Percentiles rank a stretch among this genome's conserved stretches.
Evolutionary conservation across 495 filamentous ascomycete genomes (phyloP).

Genomic region (Aspergillus asperescens): DNA sequence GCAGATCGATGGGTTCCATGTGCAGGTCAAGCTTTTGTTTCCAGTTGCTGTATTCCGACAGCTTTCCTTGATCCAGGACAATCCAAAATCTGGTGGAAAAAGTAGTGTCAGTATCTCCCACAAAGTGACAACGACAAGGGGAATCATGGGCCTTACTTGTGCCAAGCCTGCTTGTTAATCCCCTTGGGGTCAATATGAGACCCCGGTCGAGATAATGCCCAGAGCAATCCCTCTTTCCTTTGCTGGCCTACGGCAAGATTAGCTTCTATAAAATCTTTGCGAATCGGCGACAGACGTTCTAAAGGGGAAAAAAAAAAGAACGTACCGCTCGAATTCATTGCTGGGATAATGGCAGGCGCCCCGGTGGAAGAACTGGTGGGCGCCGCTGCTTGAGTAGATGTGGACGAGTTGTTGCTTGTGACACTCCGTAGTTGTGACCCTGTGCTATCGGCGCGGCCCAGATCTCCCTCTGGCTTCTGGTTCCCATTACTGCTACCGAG

Average conservation of each 20-base stretch:
- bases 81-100: conserved; percentile 78
- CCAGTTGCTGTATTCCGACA: conserved; percentile 99
- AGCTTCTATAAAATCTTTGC: conserved; percentile 3
- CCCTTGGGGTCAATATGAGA: conserved; percentile 93
- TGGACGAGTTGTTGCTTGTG: conserved; percentile 43
- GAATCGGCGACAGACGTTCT: neutral
- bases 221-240: conserved; percentile 87
- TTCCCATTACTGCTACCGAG: conserved; percentile 33
- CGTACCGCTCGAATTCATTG: conserved; percentile 31
- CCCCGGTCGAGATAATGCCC: conserved; percentile 88
- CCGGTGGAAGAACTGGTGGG: conserved; percentile 29
- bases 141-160: conserved; percentile 63
- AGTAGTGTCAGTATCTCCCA: conserved; percentile 2
- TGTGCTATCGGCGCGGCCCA: conserved; percentile 67
- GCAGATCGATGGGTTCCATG: conserved; percentile 96
- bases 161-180: conserved; percentile 96
- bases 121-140: neutral
- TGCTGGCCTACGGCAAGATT: conserved; percentile 48
- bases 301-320: too few relatives aligned
- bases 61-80: conserved; percentile 88
- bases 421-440: conserved; percentile 56
- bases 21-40: conserved; percentile 95
- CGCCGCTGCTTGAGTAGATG: conserved; percentile 42
- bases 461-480: conserved; percentile 54
- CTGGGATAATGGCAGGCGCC: conserved; percentile 28